Conservation (phyloP, 345 rosid species). For the Hibiscus mutabilis region DNA sequence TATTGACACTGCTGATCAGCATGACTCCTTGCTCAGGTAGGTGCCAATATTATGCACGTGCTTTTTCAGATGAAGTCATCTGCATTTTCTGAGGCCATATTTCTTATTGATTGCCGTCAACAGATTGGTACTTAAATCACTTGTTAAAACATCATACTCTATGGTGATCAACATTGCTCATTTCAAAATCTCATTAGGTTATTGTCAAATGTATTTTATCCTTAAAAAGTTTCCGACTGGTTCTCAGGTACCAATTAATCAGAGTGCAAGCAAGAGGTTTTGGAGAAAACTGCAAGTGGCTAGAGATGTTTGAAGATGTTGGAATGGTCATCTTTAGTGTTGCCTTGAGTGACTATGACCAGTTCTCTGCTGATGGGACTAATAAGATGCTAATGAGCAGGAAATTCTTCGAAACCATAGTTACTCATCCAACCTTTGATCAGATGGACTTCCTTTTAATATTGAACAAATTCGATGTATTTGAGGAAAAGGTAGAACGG, state of each 20-base stretch:
- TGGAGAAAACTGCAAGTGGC: constrained; percentile 93
- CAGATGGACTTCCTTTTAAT: constrained; percentile 84
- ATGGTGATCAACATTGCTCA: neutral
- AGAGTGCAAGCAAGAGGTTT: constrained; percentile 80
- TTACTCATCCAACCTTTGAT: constrained; percentile 75
- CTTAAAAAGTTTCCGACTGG: constrained; percentile 2
- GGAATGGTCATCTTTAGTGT: constrained; percentile 87
- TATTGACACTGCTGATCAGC: constrained; percentile 54
- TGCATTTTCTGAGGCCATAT: constrained; percentile 6
- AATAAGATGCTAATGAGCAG: constrained; percentile 75
- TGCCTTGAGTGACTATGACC: constrained; percentile 78
- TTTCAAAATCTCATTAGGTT: neutral
- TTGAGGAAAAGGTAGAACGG: constrained; percentile 76
- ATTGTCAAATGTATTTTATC: too few species aligned
- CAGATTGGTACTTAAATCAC: neutral
- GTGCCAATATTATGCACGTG: constrained; percentile 5
- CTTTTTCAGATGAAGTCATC: neutral
- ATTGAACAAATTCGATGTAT: constrained; percentile 73
- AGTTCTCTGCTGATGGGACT: constrained; percentile 43
- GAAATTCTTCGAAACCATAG: constrained; percentile 79
- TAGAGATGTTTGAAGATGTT: constrained; percentile 95
- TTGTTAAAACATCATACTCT: neutral
- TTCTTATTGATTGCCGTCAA: neutral
- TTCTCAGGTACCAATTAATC: constrained; percentile 81
- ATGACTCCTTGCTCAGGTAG: constrained; percentile 67